These are phyloP conservation scores for Mortierella sp. DNA, from an alignment of 371 early-diverging fungal genomes.

Conservation along the genomic window DNA sequence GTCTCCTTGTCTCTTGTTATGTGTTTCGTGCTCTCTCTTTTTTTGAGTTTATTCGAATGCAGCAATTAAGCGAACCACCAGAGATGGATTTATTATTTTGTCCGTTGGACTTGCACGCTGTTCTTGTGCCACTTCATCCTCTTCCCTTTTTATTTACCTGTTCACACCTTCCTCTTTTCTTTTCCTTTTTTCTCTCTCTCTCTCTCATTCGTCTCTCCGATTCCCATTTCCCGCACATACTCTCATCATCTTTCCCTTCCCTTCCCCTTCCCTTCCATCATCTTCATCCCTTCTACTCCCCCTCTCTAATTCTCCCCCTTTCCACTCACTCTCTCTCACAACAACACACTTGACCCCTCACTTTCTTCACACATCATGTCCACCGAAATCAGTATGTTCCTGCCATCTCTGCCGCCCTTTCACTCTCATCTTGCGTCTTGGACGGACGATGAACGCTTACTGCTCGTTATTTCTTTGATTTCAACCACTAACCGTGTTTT, in stretches of 20 bases:
- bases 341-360: too few species aligned
- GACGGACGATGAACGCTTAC: background rate
- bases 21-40: conserved; percentile 4
- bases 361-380: conserved; percentile 27
- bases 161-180: background rate
- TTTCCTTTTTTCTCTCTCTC: background rate
- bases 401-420: background rate
- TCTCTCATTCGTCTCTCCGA: conserved; percentile 9
- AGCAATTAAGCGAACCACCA: conserved; percentile 1
- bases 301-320: background rate
- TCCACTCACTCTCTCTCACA: background rate
- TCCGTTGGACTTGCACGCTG: background rate
- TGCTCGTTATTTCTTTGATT: background rate
- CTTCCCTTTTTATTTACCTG: background rate
- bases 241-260: background rate
- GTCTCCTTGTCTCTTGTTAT: background rate
- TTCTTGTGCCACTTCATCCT: background rate
- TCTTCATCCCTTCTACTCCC: background rate
- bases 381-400: conserved; percentile 41
- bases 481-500: background rate
- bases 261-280: background rate
- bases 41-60: conserved; percentile 6
- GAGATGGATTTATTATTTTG: background rate
- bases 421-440: background rate
- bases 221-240: conserved; percentile 10